phyloP scores from a whole-genome alignment of 495 filamentous ascomycete genomes.

The Penicillium silybi region DNA sequence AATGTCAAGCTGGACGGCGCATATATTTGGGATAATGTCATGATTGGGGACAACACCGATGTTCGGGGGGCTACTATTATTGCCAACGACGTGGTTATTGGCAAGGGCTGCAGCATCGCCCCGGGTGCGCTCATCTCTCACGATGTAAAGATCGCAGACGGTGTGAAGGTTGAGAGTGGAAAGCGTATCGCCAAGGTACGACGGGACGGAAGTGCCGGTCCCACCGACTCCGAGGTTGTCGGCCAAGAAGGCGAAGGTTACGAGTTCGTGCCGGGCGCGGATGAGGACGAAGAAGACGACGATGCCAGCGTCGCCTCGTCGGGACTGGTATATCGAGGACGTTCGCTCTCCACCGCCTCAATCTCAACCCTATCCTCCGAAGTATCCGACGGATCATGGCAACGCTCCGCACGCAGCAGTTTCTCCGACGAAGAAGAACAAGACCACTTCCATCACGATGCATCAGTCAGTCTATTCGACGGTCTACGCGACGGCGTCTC shows the following conservation, averaged over 20 bases:
- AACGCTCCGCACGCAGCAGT: constrained; percentile 50
- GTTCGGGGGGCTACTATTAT: constrained; percentile 73
- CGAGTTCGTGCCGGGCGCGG: constrained; percentile 48
- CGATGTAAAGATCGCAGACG: constrained; percentile 65
- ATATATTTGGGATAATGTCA: constrained; percentile 85
- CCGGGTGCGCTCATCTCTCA: constrained; percentile 76
- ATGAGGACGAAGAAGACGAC: constrained; percentile 48
- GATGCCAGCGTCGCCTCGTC: constrained; percentile 44
- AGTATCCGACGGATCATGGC: constrained; percentile 41
- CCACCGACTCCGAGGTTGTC: constrained; percentile 48
- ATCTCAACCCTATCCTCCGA: constrained; percentile 68
- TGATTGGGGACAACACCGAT: constrained; percentile 68
- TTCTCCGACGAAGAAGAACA: constrained; percentile 57
- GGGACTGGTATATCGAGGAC: constrained; percentile 64
- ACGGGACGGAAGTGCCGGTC: constrained; percentile 40
- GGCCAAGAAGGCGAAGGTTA: constrained; percentile 45
- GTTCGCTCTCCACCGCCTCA: constrained; percentile 71
- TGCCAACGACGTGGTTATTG: constrained; percentile 64
- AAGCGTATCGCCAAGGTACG: constrained; percentile 55
- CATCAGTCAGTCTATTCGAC: constrained; percentile 77
- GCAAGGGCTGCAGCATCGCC: constrained; percentile 63
- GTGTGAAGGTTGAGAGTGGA: constrained; percentile 46
- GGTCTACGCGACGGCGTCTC: constrained; percentile 69
- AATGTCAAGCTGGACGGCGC: constrained; percentile 75
- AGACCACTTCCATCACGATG: constrained; percentile 81